A percentile compares a stretch with the other conserved stretches of the same genome.
These are phyloP conservation scores for Spergularia marina DNA, from an alignment of 148 eudicot genomes.

Conservation along the genomic window DNA sequence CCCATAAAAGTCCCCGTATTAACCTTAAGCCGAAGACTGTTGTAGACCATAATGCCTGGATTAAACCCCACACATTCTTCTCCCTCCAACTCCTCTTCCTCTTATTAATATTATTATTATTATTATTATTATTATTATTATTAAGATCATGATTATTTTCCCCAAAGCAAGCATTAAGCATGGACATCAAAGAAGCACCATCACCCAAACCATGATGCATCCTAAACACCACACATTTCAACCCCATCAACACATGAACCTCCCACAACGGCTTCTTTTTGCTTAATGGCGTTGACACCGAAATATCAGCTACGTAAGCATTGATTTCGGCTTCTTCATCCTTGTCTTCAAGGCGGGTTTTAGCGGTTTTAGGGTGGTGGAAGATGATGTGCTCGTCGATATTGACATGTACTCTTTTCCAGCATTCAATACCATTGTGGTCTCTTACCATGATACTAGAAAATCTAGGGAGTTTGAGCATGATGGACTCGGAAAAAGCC, in stretches of 20 bases:
- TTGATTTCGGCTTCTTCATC: slow-evolving; percentile 37
- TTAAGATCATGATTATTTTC: too few relatives aligned
- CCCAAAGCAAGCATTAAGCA: slow-evolving; percentile 41
- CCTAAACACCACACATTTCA: slow-evolving; percentile 52
- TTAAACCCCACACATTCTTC: slow-evolving; percentile 27
- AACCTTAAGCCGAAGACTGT: slow-evolving; percentile 34
- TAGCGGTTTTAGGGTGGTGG: slow-evolving; percentile 5
- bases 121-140: too few relatives aligned
- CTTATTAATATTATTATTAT: too few relatives aligned
- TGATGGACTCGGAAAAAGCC: slow-evolving; percentile 30
- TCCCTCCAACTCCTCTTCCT: slow-evolving; percentile 9
- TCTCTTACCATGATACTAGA: slow-evolving; percentile 41
- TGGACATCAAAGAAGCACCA: slow-evolving; percentile 63
- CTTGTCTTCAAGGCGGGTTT: not conserved
- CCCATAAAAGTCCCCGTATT: slow-evolving; percentile 47
- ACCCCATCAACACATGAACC: slow-evolving; percentile 46
- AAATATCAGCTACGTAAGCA: slow-evolving; percentile 43
- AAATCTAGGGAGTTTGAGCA: slow-evolving; percentile 65
- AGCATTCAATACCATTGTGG: slow-evolving; percentile 36
- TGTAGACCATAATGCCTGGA: slow-evolving; percentile 45
- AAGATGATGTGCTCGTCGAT: slow-evolving; percentile 49
- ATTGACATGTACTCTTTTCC: slow-evolving; percentile 45
- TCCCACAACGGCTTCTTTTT: slow-evolving; percentile 73
- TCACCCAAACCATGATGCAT: slow-evolving; percentile 78
- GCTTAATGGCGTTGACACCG: slow-evolving; percentile 48